Base-by-base conservation (phyloP, 345 rosid genomes). In the Fremontodendron californicum region DNA sequence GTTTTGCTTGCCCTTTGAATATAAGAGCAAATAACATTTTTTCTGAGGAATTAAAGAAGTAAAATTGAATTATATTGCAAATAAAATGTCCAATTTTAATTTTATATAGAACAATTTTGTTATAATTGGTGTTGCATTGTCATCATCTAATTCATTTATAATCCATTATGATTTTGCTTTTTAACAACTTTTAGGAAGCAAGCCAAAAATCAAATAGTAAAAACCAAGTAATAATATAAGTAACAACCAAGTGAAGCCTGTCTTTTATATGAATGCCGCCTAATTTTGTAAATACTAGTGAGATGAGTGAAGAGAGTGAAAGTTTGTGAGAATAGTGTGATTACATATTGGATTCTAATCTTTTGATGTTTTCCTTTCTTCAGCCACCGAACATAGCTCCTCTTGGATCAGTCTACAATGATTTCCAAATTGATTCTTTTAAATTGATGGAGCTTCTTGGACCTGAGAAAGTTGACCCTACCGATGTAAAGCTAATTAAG, bases 381-480 rank as follows among this genome's bases (percentile, higher is more conserved):
- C 90, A 93, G 94, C 93, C 87, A 31, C 87, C 94, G 70, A 84
- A 85, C 64, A 81, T 84, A 82, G 82, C 93, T 45, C 87, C 93
- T 15, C 71, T 90, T 86, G 98, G 92, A 80, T 83, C 92, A 25
- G 84, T 85, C 63, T 89, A 88, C 84, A 89, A 75, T 74, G 88
- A 86, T 78, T 92, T 95, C 85, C 97, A 93, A 82, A 90, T 90
- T 68, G 99, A 95, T 83, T 93, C 99, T 4, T 90, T 91, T 84
- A 95, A 91, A 80, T 83, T 93, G 57, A 82, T 95, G 94, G 99
- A 95, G 87, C 96, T 95, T 84, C 97, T 95, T 79, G 99, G 97
- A 80, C 97, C 98, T 1, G 99, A 95, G 81, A 93, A 88, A 82
- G 98, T 95, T 15, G 97, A 95, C 60, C 93, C 97, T 61, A 75